phyloP scores from a whole-genome alignment of 169 alveolate genomes.

The Miamiensis avidus region DNA sequence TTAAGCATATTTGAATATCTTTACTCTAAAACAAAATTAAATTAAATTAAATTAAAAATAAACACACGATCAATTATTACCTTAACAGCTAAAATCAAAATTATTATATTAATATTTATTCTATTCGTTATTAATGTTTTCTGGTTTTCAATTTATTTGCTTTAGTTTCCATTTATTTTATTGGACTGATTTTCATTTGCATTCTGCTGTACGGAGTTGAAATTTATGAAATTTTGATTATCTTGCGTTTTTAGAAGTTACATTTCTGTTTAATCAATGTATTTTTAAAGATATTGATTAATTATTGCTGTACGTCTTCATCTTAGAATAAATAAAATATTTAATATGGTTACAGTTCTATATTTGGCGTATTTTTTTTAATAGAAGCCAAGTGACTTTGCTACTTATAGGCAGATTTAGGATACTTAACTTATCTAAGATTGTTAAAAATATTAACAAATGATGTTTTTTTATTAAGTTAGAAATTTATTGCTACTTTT shows the following conservation, averaged over 20 bases:
- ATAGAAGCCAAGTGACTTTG: too few relatives aligned
- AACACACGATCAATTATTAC: not conserved
- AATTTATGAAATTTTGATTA: too few relatives aligned
- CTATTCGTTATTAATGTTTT: not conserved
- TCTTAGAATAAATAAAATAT: not conserved
- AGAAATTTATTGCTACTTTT: not conserved
- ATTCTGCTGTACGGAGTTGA: too few relatives aligned
- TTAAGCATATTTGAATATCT: not conserved
- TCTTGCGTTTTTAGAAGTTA: not conserved
- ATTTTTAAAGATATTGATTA: too few relatives aligned
- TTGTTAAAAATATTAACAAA: not conserved
- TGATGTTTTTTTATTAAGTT: too few relatives aligned
- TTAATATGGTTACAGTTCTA: too few relatives aligned
- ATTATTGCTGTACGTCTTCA: not conserved
- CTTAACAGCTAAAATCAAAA: not conserved
- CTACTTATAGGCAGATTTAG: too few relatives aligned
- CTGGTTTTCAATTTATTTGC: not conserved
- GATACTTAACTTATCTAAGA: not conserved
- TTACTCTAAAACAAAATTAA: not conserved
- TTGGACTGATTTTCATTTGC: too few relatives aligned
- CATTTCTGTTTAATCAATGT: not conserved
- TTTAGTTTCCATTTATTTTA: too few relatives aligned
- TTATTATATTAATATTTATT: too few relatives aligned
- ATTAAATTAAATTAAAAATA: too few relatives aligned
- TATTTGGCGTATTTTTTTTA: too few relatives aligned